Evolutionary conservation across 352 stramenopile species (phyloP), one percentile per base, ranked within the genome.

Genomic region (Proteromonas lacertae): DNA sequence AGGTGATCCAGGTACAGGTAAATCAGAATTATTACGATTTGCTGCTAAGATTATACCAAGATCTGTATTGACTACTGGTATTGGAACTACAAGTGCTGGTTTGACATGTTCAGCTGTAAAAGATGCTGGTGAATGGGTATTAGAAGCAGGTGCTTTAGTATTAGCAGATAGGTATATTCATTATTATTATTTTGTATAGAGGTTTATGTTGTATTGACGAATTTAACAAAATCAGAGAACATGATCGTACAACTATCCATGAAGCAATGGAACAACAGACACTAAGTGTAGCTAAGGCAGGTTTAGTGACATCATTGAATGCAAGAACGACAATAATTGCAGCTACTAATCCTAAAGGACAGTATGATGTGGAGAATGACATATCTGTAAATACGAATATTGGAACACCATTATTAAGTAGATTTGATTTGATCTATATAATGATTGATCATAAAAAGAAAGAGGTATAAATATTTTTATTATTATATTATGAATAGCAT

Each of bases 251-350:
- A 14, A 45, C 49, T 26, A 56, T 56, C 22, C 49, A 56, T 36
- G 49, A 93, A 51, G 82, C 82, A 13, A 93, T 95, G 82, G 80
- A 95, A 55, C 80, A 93, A 49, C 82, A 95, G 44, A 93, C 76
- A 8, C 52, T 93, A 14, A 87, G 65, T 21, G 76, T 93, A 1
- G 80, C 79, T 8, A 95, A 95, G 52, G 80, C 78, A 22, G 82
- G 82, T 0, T 64, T 93, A n/a, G 73, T 93, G 29, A 88, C 69
- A 44, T 90, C 89, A 46, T 52, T 95, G 13, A 90, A 90, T 43
- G 75, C 73, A 28, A 53, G 79, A 30, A 80, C 73, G 3, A 90
- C 74, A 1, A 71, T 93, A 19, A 80, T 95, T 36, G 82, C 77
- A 6, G 74, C 88, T 25, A 92, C 73, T 44, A 94, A 92, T 51